Base-by-base conservation (phyloP, 2,329 filamentous ascomycete species). In the Colletotrichum chrysophilum region DNA sequence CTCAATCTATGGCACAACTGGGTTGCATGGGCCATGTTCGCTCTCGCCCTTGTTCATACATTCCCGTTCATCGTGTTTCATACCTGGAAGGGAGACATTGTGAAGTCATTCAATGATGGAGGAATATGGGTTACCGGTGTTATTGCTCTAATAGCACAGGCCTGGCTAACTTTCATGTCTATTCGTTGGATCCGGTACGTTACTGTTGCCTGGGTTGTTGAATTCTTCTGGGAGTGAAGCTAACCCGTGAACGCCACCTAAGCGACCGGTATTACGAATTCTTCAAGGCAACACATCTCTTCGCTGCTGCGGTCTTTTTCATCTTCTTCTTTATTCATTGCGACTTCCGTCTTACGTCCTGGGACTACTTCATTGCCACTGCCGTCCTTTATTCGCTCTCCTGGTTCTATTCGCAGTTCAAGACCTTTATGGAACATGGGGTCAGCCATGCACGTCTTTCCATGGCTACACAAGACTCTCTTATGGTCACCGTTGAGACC, bases 311-410 rank as follows among this genome's bases (percentile, higher is more conserved):
- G 5, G 78, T 91, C 2, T 93, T 92, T 78, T 82, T 92, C 21
- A 66, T 92, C 10, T 90, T 91, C 79, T 89, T 93, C 81, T 92
- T 93, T 82, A 85, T 91, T 67, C 91, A 93, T 81, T 92, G 91
- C 79, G 87, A 90, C 79, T 89, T 87, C 80, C 86, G 83, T 0
- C 83, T 92, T 14, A 86, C 88, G 2, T 91, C 90, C 3, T 91
- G 89, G 89, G 88, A 92, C 82, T 93, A 92, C 79, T 92, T 93
- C 79, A 88, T 93, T 76, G 91, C 88, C 3, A 87, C 88, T 0
- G 90, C 83, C 10, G 85, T 87, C 0, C 64, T 82, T 1, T 80
- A 80, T 66, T 32, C 64, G 1, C 48, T 76, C 28, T 77, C 70
- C 30, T 60, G 77, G 68, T 78, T 92, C 8, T 92, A 91, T 80